Evolutionary conservation across 352 stramenopile genomes (phyloP), one percentile per base, ranked within the genome.

Genomic region (Pythium vanterpoolii): DNA sequence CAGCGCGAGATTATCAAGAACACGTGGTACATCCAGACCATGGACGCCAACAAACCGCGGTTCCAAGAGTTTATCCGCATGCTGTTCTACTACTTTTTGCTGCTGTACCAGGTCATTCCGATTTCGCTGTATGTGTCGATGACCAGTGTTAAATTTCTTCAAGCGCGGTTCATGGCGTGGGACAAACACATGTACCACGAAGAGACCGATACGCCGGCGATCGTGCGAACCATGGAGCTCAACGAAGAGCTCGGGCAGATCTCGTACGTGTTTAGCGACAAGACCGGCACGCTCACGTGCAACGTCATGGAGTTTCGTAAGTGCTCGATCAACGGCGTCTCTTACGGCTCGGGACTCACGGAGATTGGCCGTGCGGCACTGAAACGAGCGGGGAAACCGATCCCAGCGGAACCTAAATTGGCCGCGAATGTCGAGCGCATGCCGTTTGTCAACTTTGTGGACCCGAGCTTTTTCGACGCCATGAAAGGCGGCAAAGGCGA

Each of bases 271-370:
- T 99, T 99, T 79, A 98, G 85, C 21, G 96, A 99, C 72, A 99
- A 99, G 71, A 99, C 97, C 13, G 97, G 97, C 8, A 99, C 97
- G 23, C 77, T 99, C 24, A 99, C 97, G 18, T 89, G 94, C 55
- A 99, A 99, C 79, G 88, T 98, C 26, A 99, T 99, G 96, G 83
- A 98, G 66, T 97, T 98, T 53, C 86, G 90, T 36, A 95, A 95
- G 55, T 97, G 90, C 59, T 91, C 89, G 27, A 96, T 99, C 47
- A 95, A 98, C 64, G 93, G 93, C 33, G 74, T 97, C 21, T 69
- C 89, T 23, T 98, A 98, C 71, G 96, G 96, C 2, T 92, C 86
- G 0, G 83, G 85, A 5, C 77, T 89, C 24, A 95, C 85, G 5
- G 82, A 93, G 62, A 95, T 95, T 45, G 86, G 81, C 21, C 71